Percentiles rank a stretch among this genome's conserved stretches.
Evolutionary conservation across 2,329 filamentous ascomycete species (phyloP).

Genomic region (Aspergillus cejpii): DNA sequence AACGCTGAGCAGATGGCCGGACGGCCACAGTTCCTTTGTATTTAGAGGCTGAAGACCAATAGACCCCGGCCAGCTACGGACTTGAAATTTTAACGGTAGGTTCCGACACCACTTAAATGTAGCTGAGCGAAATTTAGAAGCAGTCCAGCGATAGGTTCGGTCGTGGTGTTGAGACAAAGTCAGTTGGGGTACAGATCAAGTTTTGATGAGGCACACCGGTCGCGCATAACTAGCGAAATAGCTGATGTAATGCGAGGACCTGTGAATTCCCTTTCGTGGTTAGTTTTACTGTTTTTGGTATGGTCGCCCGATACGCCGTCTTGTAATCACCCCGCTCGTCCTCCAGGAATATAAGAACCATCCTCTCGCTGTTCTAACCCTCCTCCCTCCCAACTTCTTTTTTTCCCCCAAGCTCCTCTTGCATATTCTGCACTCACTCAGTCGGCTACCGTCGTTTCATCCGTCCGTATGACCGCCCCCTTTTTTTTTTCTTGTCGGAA

Average conservation of each 20-base stretch:
- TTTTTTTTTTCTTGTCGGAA: background rate
- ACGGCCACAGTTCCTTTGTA: too few relatives aligned
- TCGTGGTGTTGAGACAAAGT: too few relatives aligned
- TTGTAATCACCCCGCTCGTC: background rate
- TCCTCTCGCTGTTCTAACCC: background rate
- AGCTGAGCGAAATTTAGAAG: too few relatives aligned
- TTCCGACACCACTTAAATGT: too few relatives aligned
- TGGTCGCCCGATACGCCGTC: background rate
- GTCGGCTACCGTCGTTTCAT: background rate
- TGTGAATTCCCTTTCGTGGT: background rate
- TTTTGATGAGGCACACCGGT: too few relatives aligned
- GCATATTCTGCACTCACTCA: background rate
- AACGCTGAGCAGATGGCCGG: too few relatives aligned
- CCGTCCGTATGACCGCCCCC: background rate
- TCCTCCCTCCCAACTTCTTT: background rate
- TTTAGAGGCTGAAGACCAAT: too few relatives aligned
- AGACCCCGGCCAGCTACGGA: too few relatives aligned
- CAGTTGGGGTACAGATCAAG: too few relatives aligned
- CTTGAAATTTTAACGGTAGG: too few relatives aligned
- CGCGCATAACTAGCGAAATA: too few relatives aligned
- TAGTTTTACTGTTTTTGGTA: background rate
- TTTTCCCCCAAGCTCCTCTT: background rate
- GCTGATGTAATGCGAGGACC: background rate
- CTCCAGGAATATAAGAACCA: background rate
- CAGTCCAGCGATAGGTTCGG: too few relatives aligned